Evolutionary conservation across 768 basidiomycete genomes (phyloP).

Genomic region (Hortiboletus flavorubellus): DNA sequence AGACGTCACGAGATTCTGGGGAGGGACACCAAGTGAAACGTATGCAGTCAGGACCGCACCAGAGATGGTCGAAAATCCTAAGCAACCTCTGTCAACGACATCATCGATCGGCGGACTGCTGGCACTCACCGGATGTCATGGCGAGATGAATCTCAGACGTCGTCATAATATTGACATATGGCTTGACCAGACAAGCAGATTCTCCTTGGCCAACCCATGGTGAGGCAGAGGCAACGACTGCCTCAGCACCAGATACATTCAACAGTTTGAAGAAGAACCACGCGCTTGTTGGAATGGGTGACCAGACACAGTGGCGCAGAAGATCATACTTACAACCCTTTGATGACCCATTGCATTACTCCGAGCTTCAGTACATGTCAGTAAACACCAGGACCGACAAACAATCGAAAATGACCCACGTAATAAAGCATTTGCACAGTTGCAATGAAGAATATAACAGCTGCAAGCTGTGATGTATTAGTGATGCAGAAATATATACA

Average conservation of each 20-base stretch:
- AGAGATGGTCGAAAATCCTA: slow-evolving; percentile 85
- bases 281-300: slow-evolving; percentile 44
- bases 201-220: slow-evolving; percentile 95
- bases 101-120: neutral
- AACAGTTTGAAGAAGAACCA: slow-evolving; percentile 93
- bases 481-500: slow-evolving; percentile 8
- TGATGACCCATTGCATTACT: slow-evolving; percentile 92
- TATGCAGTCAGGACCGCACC: slow-evolving; percentile 88
- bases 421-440: slow-evolving; percentile 92
- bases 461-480: slow-evolving; percentile 47
- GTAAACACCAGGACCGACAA: neutral
- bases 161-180: slow-evolving; percentile 84
- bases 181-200: slow-evolving; percentile 79
- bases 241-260: slow-evolving; percentile 92
- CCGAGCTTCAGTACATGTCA: slow-evolving; percentile 44
- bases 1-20: slow-evolving; percentile 79
- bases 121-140: slow-evolving; percentile 72
- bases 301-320: neutral
- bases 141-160: slow-evolving; percentile 79
- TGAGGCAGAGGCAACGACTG: slow-evolving; percentile 87
- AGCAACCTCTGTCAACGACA: slow-evolving; percentile 2
- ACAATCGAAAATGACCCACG: slow-evolving; percentile 11
- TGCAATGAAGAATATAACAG: slow-evolving; percentile 93
- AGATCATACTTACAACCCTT: slow-evolving; percentile 58
- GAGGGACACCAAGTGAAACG: slow-evolving; percentile 71